Conservation (phyloP, 2,329 filamentous ascomycete genomes). For the Beauveria asiatica region DNA sequence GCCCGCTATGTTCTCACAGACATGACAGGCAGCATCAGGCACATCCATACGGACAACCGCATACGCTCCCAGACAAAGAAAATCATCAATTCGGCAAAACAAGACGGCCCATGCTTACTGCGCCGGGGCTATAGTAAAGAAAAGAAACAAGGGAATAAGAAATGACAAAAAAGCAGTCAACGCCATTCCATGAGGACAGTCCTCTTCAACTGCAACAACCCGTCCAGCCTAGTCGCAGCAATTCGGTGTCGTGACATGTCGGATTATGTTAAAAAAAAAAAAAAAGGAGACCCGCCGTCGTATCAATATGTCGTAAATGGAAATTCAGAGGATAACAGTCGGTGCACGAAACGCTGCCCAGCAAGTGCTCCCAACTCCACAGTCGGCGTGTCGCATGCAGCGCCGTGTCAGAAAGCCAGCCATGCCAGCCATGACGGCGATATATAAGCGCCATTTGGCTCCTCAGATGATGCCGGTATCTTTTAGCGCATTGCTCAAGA, state of each 20-base stretch:
- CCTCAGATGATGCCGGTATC: slow-evolving; percentile 88
- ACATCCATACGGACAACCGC: neutral
- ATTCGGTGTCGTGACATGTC: slow-evolving; percentile 7
- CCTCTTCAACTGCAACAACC: neutral
- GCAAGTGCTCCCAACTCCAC: slow-evolving; percentile 9
- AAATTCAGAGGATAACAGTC: neutral
- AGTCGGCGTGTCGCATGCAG: neutral
- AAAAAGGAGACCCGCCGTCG: neutral
- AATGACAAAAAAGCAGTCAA: neutral
- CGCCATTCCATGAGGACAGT: slow-evolving; percentile 8
- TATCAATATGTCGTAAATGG: slow-evolving; percentile 8
- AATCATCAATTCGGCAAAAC: slow-evolving; percentile 3
- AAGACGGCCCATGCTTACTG: slow-evolving; percentile 6
- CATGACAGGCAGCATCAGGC: neutral
- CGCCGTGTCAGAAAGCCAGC: neutral
- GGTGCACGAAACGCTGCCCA: neutral
- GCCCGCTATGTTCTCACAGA: too few relatives aligned
- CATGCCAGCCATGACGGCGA: neutral
- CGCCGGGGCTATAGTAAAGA: slow-evolving; percentile 9
- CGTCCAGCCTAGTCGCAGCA: neutral
- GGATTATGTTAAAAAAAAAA: slow-evolving; percentile 11
- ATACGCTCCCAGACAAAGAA: neutral
- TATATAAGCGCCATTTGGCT: neutral
- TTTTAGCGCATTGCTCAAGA: slow-evolving; percentile 94
- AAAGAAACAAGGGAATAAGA: neutral